Evolutionary conservation across 2,329 filamentous ascomycete genomes (phyloP).

Genomic region (Colletotrichum neosansevieriae): DNA sequence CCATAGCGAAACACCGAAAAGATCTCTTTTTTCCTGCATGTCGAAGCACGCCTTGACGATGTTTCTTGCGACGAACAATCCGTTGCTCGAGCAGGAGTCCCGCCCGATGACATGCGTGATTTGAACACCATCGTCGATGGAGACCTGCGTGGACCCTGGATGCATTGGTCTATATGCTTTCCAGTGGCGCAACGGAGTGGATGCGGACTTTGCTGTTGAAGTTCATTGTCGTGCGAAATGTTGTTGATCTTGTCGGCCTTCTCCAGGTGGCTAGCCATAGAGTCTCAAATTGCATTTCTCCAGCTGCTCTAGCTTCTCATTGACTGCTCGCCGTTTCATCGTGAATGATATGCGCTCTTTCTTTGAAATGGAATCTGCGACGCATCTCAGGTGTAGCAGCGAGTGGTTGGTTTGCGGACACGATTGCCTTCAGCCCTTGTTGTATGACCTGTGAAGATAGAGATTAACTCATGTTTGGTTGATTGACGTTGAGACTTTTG

Average conservation of each 20-base stretch:
- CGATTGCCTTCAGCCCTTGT: not conserved
- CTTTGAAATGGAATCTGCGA: not conserved
- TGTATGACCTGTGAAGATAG: not conserved
- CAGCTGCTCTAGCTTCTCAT: not conserved
- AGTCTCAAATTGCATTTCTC: slow-evolving; percentile 2
- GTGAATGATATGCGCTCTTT: slow-evolving; percentile 18
- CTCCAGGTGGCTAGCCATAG: not conserved
- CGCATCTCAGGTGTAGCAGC: not conserved
- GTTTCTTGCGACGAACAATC: not conserved
- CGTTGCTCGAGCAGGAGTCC: slow-evolving; percentile 22
- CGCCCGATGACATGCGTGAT: not conserved
- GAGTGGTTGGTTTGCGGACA: not conserved
- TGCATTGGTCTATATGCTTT: slow-evolving; percentile 15
- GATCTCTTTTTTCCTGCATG: not conserved
- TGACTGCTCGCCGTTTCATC: slow-evolving; percentile 4
- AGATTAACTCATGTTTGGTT: not conserved
- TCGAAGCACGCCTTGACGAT: not conserved
- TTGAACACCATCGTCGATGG: not conserved
- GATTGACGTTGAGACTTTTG: too few species aligned
- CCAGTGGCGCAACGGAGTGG: not conserved
- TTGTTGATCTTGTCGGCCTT: not conserved
- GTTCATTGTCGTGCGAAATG: not conserved
- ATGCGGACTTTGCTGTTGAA: not conserved
- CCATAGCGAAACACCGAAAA: not conserved
- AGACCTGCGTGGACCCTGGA: not conserved